Evolutionary conservation across 2,329 filamentous ascomycete species (phyloP), one percentile per base, ranked within the genome.

Genomic region (Byssochlamys sp.): DNA sequence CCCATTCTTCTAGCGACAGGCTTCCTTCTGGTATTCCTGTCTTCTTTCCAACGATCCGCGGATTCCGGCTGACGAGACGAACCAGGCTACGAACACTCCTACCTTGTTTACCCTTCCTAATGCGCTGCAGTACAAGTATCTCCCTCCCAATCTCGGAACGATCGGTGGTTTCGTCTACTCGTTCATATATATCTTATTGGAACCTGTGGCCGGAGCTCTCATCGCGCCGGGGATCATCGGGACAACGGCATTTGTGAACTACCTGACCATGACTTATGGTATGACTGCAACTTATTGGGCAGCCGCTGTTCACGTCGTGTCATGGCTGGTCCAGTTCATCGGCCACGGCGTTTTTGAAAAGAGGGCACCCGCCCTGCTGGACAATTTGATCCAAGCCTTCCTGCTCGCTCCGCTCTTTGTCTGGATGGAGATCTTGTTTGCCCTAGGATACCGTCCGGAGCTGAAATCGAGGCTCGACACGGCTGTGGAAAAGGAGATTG

Each of bases 371-470:
- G 92, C 91, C 3, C 77, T 97, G 62, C 77, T 97, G 53, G 91
- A 97, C 75, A 97, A 96, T 68, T 76, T 97, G 49, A 80, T 95
- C 53, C 94, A 97, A 75, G 91, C 94, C 28, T 74, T 97, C 62
- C 92, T 97, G 68, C 80, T 97, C 26, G 94, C 94, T 0, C 94
- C 94, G 7, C 87, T 99, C 68, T 99, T 97, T 66, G 92, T 97
- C 58, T 99, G 94, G 89, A 87, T 99, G 66, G 91, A 97, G 77
- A 76, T 95, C 26, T 80, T 99, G 27, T 99, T 99, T 78, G 85
- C 81, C 67, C 83, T 95, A 54, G 94, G 94, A 53, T 99, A 97
- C 75, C 84, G 94, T 59, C 89, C 87, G 1, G 91, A 95, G 72
- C 79, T 99, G 64, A 90, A 92, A 76, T 81, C 82, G 60, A 84